These are phyloP conservation scores for Neurospora sp. DNA, from an alignment of 2,329 filamentous ascomycete genomes.

Conservation along the genomic window DNA sequence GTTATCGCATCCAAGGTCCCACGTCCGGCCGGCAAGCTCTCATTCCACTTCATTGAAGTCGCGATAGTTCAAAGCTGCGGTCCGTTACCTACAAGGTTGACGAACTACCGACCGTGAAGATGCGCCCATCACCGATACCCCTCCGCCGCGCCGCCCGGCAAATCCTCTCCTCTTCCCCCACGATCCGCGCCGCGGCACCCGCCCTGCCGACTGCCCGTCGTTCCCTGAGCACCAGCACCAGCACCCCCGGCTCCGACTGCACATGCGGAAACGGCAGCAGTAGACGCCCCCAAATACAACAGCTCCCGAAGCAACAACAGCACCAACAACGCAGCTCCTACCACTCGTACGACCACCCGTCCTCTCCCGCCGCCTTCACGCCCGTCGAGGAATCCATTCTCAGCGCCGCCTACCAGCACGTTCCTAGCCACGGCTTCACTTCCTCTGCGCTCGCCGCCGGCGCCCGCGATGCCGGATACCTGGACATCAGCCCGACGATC, in stretches of 20 bases:
- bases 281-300: background rate
- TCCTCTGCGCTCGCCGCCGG: constrained; percentile 62
- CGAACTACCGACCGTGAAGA: background rate
- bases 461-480: constrained; percentile 74
- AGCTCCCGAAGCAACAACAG: background rate
- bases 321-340: constrained; percentile 34
- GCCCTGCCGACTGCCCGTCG: background rate
- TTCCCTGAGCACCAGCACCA: background rate
- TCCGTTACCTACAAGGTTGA: background rate
- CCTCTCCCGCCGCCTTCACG: constrained; percentile 51
- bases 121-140: background rate
- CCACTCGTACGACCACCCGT: constrained; percentile 64
- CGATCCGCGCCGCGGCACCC: background rate
- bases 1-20: background rate
- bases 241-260: background rate
- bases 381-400: constrained; percentile 67
- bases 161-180: background rate
- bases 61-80: background rate
- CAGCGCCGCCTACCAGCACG: constrained; percentile 65
- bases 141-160: background rate
- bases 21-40: background rate
- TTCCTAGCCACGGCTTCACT: constrained; percentile 78
- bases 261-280: background rate
- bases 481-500: constrained; percentile 75
- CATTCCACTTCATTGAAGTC: background rate